Percentiles rank a stretch among this genome's conserved stretches.
phyloP scores from a whole-genome alignment of 2,329 filamentous ascomycete genomes.

The Blastomyces gilchristii region DNA sequence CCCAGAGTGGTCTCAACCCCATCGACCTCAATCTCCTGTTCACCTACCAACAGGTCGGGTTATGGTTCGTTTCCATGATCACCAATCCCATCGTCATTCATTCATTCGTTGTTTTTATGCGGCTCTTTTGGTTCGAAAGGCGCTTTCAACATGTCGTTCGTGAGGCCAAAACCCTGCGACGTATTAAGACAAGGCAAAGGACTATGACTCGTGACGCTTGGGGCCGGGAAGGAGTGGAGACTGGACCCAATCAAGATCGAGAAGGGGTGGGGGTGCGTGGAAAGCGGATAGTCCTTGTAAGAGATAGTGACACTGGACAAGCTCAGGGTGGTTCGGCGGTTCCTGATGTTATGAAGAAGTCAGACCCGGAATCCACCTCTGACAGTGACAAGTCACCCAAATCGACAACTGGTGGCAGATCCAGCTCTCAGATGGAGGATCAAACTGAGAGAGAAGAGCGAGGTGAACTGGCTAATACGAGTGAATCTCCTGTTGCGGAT shows the following conservation, averaged over 20 bases:
- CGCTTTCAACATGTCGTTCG: conserved; percentile 75
- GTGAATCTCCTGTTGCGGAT: conserved; percentile 3
- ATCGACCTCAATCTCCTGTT: conserved; percentile 54
- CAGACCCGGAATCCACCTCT: conserved; percentile 20
- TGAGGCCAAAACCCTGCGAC: conserved; percentile 58
- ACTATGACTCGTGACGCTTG: conserved; percentile 33
- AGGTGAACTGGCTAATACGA: not conserved
- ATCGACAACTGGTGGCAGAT: not conserved
- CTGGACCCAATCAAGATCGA: conserved; percentile 26
- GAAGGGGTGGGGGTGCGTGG: conserved; percentile 32
- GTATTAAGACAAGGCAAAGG: conserved; percentile 51
- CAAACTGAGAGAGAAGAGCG: conserved; percentile 7
- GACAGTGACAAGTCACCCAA: conserved; percentile 15
- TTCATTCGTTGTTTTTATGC: conserved; percentile 77
- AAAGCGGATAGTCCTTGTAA: conserved; percentile 31
- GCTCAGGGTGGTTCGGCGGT: conserved; percentile 18
- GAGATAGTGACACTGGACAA: conserved; percentile 23
- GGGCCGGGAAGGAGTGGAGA: conserved; percentile 22
- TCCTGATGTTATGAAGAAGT: conserved; percentile 17
- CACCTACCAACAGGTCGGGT: conserved; percentile 61
- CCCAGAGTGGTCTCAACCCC: conserved; percentile 88
- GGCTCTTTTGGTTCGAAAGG: conserved; percentile 97
- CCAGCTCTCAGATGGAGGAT: conserved; percentile 6
- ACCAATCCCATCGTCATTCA: conserved; percentile 79
- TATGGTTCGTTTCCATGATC: conserved; percentile 61